phyloP scores from a whole-genome alignment of 768 basidiomycete genomes.

The Holtermannia corniformis region DNA sequence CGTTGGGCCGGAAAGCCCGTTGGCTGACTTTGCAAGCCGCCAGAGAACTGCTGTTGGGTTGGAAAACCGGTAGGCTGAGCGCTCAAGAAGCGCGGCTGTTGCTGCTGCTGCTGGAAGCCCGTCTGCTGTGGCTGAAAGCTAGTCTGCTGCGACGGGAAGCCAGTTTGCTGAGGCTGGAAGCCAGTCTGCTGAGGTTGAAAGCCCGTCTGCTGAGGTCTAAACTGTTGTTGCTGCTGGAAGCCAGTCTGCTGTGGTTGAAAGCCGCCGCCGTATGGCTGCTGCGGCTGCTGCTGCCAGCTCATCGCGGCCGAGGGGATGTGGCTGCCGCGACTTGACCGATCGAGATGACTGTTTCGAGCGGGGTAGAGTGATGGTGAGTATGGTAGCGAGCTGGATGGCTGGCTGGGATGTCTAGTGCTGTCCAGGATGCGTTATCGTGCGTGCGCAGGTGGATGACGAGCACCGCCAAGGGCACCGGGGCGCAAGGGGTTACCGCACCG shows the following conservation, averaged over 20 bases:
- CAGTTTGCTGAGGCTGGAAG: conserved; percentile 16
- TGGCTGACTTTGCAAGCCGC: not conserved
- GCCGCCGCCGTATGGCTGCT: not conserved
- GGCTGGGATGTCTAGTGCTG: too few species aligned
- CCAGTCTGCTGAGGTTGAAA: conserved; percentile 9
- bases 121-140: conserved; percentile 23
- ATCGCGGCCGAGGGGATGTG: too few species aligned
- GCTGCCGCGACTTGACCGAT: too few species aligned
- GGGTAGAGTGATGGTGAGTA: too few species aligned
- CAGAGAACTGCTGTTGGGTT: not conserved
- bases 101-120: conserved; percentile 15
- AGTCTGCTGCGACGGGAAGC: not conserved
- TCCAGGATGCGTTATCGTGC: too few species aligned
- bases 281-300: conserved; percentile 29
- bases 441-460: too few species aligned
- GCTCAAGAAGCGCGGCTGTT: conserved; percentile 12
- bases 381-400: too few species aligned
- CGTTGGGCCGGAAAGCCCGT: not conserved
- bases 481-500: too few species aligned
- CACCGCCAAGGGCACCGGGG: too few species aligned
- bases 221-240: conserved; percentile 7
- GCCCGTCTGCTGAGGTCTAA: conserved; percentile 43
- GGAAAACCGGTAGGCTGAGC: conserved; percentile 16
- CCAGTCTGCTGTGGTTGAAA: not conserved
- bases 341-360: too few species aligned